Conservation (phyloP, 768 basidiomycete genomes). For the Boletus tylopilopsis region DNA sequence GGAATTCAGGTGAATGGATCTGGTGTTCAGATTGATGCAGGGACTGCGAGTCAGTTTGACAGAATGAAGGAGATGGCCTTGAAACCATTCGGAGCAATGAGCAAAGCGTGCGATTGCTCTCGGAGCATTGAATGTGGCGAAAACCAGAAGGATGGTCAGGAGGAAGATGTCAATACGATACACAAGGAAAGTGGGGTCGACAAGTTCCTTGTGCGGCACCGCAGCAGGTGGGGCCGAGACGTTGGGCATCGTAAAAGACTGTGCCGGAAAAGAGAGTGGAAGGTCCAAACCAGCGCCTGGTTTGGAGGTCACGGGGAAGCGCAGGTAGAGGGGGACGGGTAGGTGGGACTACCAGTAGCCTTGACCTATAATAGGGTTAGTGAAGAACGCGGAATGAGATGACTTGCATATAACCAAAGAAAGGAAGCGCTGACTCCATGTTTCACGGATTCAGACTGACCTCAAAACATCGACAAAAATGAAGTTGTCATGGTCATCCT, state of each 20-base stretch:
- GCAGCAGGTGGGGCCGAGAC: background rate
- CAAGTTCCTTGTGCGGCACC: background rate
- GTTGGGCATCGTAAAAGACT: constrained; percentile 16
- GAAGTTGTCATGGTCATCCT: constrained; percentile 3
- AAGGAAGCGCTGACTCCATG: background rate
- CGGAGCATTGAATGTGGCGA: constrained; percentile 44
- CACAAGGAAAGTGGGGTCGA: constrained; percentile 20
- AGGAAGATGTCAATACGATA: constrained; percentile 45
- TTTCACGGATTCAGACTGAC: too few relatives aligned
- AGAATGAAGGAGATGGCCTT: constrained; percentile 44
- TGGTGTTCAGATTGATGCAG: constrained; percentile 12
- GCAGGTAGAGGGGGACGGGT: too few relatives aligned
- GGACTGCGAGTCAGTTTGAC: constrained; percentile 1
- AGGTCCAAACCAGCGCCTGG: constrained; percentile 5
- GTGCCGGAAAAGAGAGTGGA: constrained; percentile 3
- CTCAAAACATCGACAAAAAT: background rate
- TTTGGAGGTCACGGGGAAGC: background rate
- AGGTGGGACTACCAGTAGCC: background rate
- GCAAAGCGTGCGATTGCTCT: constrained; percentile 50
- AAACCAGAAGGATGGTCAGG: constrained; percentile 36
- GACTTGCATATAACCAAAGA: background rate
- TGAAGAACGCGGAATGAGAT: background rate
- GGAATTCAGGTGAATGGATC: constrained; percentile 14
- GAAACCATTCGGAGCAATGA: constrained; percentile 46
- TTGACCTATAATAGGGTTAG: background rate